phyloP scores from a whole-genome alignment of 2,329 filamentous ascomycete genomes.

The Leptosphaerulina australis region DNA sequence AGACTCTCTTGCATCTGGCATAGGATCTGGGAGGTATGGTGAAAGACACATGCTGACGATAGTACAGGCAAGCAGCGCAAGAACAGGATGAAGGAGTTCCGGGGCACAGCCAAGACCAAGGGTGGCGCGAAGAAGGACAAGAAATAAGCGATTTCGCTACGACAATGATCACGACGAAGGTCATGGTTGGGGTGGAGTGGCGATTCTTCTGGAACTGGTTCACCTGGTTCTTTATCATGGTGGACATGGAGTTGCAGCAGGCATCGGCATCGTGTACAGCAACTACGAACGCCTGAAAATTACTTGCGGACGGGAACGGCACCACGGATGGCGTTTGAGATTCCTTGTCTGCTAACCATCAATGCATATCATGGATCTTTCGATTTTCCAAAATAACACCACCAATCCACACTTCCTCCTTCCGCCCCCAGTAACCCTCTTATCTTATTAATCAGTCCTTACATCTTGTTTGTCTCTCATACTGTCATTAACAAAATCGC shows the following conservation, averaged over 20 bases:
- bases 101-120: constrained; percentile 98
- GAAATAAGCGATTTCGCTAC: constrained; percentile 52
- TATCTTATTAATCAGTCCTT: too few species aligned
- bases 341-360: constrained; percentile 47
- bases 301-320: constrained; percentile 45
- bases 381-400: constrained; percentile 26
- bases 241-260: constrained; percentile 45
- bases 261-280: constrained; percentile 48
- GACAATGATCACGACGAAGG: constrained; percentile 38
- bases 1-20: constrained; percentile 13
- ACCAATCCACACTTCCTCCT: constrained; percentile 2
- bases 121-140: constrained; percentile 92
- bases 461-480: background rate
- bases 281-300: constrained; percentile 49
- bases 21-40: constrained; percentile 12
- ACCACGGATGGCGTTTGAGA: constrained; percentile 51
- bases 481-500: background rate
- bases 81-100: constrained; percentile 99
- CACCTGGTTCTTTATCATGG: constrained; percentile 42
- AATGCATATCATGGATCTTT: constrained; percentile 51
- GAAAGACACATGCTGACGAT: constrained; percentile 38
- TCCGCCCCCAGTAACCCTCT: background rate
- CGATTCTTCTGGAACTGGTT: constrained; percentile 42
- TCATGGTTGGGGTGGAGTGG: constrained; percentile 41
- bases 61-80: constrained; percentile 97